Conservation (phyloP, 2,329 filamentous ascomycete species). For the Epichloe sp. region DNA sequence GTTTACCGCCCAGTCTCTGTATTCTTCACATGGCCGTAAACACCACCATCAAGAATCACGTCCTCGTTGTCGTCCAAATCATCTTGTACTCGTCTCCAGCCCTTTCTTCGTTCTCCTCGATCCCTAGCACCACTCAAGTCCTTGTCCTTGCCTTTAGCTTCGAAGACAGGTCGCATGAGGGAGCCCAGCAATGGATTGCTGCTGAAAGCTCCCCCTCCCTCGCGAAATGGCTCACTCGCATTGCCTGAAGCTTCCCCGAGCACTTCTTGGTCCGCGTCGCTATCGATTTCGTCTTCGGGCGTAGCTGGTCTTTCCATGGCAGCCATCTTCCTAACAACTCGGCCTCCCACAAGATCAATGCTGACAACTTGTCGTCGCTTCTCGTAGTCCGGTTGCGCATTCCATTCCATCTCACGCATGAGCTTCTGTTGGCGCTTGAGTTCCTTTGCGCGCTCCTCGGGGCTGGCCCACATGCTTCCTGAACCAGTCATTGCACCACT, state of each 20-base stretch:
- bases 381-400: constrained; percentile 73
- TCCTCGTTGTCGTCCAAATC: constrained; percentile 45
- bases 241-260: constrained; percentile 24
- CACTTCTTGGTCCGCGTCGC: constrained; percentile 16
- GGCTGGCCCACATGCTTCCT: constrained; percentile 64
- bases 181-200: constrained; percentile 54
- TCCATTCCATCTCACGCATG: constrained; percentile 76
- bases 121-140: constrained; percentile 20
- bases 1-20: constrained; percentile 16
- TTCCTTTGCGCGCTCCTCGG: constrained; percentile 69
- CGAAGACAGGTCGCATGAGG: constrained; percentile 50
- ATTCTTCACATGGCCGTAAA: constrained; percentile 25
- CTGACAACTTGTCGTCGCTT: constrained; percentile 75
- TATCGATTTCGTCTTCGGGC: constrained; percentile 32
- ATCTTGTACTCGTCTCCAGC: constrained; percentile 49
- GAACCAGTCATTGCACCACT: constrained; percentile 29
- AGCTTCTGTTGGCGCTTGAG: constrained; percentile 77
- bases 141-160: constrained; percentile 37
- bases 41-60: constrained; percentile 44
- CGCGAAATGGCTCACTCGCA: constrained; percentile 11
- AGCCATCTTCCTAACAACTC: constrained; percentile 60
- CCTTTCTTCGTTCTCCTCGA: constrained; percentile 28
- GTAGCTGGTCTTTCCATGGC: constrained; percentile 45
- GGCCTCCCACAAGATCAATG: constrained; percentile 68
- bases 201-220: constrained; percentile 48